Base-by-base conservation (phyloP, 2,329 filamentous ascomycete species). In the Exophiala lecanii-corni region DNA sequence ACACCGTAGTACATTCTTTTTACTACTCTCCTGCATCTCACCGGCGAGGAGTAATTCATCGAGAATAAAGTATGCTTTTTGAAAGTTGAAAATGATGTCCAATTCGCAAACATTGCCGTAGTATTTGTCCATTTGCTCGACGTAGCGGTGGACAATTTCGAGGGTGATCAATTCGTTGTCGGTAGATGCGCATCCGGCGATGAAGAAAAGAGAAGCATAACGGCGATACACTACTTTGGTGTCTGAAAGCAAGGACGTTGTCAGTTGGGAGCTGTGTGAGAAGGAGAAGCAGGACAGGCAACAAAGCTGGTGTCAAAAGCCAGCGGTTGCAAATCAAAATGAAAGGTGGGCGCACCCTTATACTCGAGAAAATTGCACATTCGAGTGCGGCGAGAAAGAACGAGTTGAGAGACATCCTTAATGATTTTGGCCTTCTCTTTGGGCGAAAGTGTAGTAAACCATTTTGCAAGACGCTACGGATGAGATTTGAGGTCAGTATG, bases 351-450 rank as follows among this genome's bases (percentile, higher is more conserved):
- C 35, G 33, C 57, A 94, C 91, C 91, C 81, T 98, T 98, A 70
- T 98, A 98, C 66, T 98, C 92, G 49, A 98, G 79, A 69, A 98
- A 98, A 71, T 98, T 98, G 79, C 92, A 98, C 92, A 98, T 98
- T 66, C 92, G 88, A 47, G 92, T 97, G 62, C 92, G 81, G 57
- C 92, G 81, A 51, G 92, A 92, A 56, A 98, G 82, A 57, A 98
- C 92, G 37, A 97, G 85, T 70, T 97, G 92, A 49, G 92, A 89
- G 60, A 98, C 92, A 75, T 98, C 92, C 71, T 98, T 98, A 77
- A 98, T 91, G 64, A 98, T 97, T 78, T 98, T 98, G 70, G 91
- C 92, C 74, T 98, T 98, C 64, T 98, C 92, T 70, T 85, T 96
- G 53, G 92, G 92, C 25, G 91, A 95, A 51, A 98, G 78, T 12